Conservation (phyloP, 2,329 filamentous ascomycete genomes). For the Fusarium bulbicola region DNA sequence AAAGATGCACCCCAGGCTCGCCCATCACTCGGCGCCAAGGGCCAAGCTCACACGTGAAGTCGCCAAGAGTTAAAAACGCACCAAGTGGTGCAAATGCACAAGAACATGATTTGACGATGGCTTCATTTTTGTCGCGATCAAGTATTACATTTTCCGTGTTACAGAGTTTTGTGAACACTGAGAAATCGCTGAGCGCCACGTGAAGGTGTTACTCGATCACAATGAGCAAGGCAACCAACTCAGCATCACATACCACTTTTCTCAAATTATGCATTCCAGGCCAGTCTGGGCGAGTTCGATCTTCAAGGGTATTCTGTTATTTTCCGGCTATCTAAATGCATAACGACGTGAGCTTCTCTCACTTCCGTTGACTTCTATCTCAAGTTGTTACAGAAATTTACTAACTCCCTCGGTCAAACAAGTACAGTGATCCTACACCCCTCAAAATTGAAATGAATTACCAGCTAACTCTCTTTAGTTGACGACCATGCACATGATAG, state of each 20-base stretch:
- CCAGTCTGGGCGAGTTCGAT: neutral
- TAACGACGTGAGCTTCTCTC: neutral
- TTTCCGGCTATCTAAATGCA: neutral
- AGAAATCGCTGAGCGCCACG: neutral
- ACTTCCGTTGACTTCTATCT: constrained; percentile 18
- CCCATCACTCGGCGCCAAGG: constrained; percentile 36
- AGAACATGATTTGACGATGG: constrained; percentile 9
- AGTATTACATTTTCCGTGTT: neutral
- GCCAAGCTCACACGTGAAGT: constrained; percentile 29
- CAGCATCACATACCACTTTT: neutral
- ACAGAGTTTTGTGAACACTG: neutral
- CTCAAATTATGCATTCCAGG: neutral
- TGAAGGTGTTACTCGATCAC: neutral
- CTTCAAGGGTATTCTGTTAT: constrained; percentile 4
- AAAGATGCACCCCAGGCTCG: constrained; percentile 36
- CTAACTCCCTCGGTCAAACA: neutral
- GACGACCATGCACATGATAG: constrained; percentile 27
- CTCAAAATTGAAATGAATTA: neutral
- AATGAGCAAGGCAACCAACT: neutral
- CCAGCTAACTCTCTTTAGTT: constrained; percentile 9
- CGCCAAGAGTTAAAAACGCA: constrained; percentile 39
- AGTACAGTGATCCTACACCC: constrained; percentile 3
- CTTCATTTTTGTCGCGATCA: neutral
- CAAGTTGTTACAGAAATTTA: constrained; percentile 8
- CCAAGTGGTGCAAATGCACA: constrained; percentile 38